These are phyloP conservation scores for Camelina hispida DNA, from an alignment of 345 rosid genomes.

Conservation along the genomic window DNA sequence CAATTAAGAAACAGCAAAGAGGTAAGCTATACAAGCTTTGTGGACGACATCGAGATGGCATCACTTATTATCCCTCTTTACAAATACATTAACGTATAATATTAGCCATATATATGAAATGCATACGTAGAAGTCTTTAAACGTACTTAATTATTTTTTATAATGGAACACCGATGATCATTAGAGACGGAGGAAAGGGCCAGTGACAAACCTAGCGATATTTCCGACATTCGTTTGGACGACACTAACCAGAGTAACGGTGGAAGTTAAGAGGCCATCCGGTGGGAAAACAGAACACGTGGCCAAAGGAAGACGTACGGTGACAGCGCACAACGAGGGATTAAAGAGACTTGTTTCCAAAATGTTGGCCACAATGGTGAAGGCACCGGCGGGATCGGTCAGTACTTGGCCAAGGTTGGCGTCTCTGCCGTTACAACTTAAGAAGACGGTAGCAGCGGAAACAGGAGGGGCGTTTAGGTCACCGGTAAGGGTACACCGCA, in stretches of 20 bases:
- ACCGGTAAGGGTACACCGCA: constrained; percentile 12
- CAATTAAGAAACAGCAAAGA: too few species aligned
- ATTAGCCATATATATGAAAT: too few species aligned
- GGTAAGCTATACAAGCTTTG: too few species aligned
- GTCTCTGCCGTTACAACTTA: not conserved
- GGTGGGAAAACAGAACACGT: not conserved
- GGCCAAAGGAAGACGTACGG: not conserved
- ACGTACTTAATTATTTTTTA: too few species aligned
- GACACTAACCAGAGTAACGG: not conserved
- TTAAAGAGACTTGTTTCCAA: not conserved
- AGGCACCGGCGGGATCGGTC: constrained; percentile 2
- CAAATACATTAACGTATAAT: too few species aligned
- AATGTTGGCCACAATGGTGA: not conserved
- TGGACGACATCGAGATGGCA: too few species aligned
- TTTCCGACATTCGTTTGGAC: not conserved
- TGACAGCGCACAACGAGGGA: not conserved
- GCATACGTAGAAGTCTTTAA: too few species aligned
- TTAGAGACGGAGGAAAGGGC: not conserved
- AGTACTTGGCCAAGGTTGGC: not conserved
- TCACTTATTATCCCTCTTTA: too few species aligned
- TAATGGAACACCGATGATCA: not conserved
- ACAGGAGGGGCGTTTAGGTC: constrained; percentile 2
- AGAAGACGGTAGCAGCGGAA: not conserved
- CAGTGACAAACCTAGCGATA: not conserved
- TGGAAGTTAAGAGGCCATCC: not conserved